These are phyloP conservation scores for Teratosphaeria nubilosa DNA, from an alignment of 2,329 filamentous ascomycete genomes.

Conservation along the genomic window DNA sequence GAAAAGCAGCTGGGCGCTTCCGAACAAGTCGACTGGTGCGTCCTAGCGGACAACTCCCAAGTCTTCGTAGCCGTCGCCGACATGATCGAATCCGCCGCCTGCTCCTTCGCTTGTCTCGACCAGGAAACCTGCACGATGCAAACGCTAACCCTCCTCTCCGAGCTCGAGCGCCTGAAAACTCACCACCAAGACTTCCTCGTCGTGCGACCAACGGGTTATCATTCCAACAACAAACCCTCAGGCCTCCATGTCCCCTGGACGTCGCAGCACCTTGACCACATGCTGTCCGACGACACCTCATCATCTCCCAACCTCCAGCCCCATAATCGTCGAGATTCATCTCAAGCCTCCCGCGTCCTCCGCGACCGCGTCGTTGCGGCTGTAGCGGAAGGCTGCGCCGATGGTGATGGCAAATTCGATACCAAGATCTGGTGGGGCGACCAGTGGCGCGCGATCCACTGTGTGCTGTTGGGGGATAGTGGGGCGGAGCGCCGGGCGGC, in stretches of 20 bases:
- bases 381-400: slow-evolving; percentile 1
- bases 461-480: slow-evolving; percentile 4
- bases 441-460: slow-evolving; percentile 4
- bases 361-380: slow-evolving; percentile 5
- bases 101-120: slow-evolving; percentile 7
- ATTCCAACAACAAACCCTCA: slow-evolving; percentile 10
- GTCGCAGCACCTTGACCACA: slow-evolving; percentile 12
- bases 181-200: slow-evolving; percentile 19
- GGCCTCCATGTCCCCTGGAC: slow-evolving; percentile 14
- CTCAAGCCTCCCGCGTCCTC: slow-evolving; percentile 2
- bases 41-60: slow-evolving; percentile 16
- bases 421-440: slow-evolving; percentile 7
- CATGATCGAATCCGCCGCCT: slow-evolving; percentile 7
- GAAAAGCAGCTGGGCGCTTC: not conserved
- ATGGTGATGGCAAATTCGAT: not conserved
- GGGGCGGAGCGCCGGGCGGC: slow-evolving; percentile 1
- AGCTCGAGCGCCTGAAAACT: slow-evolving; percentile 15
- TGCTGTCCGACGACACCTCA: not conserved
- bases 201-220: slow-evolving; percentile 12
- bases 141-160: slow-evolving; percentile 15
- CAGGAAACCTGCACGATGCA: slow-evolving; percentile 11
- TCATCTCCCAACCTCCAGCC: not conserved
- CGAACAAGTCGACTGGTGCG: slow-evolving; percentile 17
- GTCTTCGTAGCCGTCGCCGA: slow-evolving; percentile 7
- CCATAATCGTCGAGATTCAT: not conserved